Evolutionary conservation across 352 stramenopile species (phyloP).

Genomic region (Phytophthora sp.): DNA sequence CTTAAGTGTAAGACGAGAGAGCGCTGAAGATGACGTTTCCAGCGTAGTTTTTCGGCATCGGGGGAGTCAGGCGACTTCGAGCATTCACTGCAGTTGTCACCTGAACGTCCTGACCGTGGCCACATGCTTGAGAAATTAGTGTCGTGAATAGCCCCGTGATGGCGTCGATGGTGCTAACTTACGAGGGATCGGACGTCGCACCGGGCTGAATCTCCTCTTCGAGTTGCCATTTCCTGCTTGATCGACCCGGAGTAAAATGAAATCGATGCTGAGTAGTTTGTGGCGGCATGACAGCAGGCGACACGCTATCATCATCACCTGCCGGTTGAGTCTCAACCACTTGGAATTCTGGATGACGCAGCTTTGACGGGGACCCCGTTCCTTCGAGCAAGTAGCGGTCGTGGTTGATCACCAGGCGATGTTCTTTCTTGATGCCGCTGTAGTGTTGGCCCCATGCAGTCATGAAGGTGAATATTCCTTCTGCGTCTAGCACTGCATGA

Average conservation of each 20-base stretch:
- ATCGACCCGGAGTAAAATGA: slow-evolving; percentile 44
- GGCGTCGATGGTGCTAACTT: slow-evolving; percentile 62
- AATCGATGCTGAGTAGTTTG: slow-evolving; percentile 45
- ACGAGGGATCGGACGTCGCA: slow-evolving; percentile 19
- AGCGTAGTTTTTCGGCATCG: slow-evolving; percentile 48
- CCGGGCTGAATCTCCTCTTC: not conserved
- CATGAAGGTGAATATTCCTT: slow-evolving; percentile 66
- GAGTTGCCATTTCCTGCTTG: slow-evolving; percentile 38
- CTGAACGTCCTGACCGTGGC: slow-evolving; percentile 45
- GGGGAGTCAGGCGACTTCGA: slow-evolving; percentile 49
- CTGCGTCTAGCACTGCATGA: slow-evolving; percentile 56
- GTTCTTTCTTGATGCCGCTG: slow-evolving; percentile 28
- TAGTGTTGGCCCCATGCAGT: slow-evolving; percentile 62
- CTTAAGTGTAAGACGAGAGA: slow-evolving; percentile 43
- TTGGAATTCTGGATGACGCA: slow-evolving; percentile 54
- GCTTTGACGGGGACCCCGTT: slow-evolving; percentile 21
- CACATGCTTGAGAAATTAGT: slow-evolving; percentile 54
- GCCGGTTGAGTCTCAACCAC: slow-evolving; percentile 4
- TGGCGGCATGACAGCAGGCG: slow-evolving; percentile 1
- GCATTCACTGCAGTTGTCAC: slow-evolving; percentile 62
- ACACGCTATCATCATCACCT: not conserved
- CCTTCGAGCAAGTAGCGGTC: slow-evolving; percentile 45
- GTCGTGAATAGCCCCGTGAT: slow-evolving; percentile 57
- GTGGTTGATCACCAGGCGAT: slow-evolving; percentile 43
- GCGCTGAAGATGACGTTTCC: slow-evolving; percentile 69